Base-by-base conservation (phyloP, 2,329 filamentous ascomycete genomes). In the Teratosphaeria pseudoeucalypti region DNA sequence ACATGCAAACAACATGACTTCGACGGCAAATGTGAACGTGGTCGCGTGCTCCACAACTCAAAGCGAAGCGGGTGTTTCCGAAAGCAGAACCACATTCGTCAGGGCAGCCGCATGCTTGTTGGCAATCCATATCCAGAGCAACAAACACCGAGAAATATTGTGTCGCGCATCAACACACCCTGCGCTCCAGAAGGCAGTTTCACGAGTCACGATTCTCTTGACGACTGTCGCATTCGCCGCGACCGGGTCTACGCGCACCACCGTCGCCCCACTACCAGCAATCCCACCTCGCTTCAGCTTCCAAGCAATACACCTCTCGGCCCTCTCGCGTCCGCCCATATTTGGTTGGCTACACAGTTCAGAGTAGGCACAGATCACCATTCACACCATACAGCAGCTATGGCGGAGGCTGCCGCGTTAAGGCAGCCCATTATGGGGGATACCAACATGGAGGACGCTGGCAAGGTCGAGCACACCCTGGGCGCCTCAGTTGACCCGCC, bases 401-500 rank as follows among this genome's bases (percentile, higher is more conserved):
- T 58, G 58, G 65, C 68, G 65, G 70, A 72, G 65, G 70, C 70
- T 66, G 69, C 70, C 60, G 70, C 69, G 59, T 64, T 72, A 54
- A 69, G 64, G 65, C 60, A 62, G 63, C 68, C 62, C 34, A 60
- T 62, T 54, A 58, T 57, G 91, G 92, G 32, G 7, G 55, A 99
- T 77, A 95, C 91, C 73, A 96, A 95, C 78, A 99, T 99, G 94
- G 92, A 96, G 81, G 94, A 99, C 75, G 91, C 95, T 69, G 89
- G 88, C 72, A 89, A 92, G 78, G 86, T 88, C 66, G 85, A 88
- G 73, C 83, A 85, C 66, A 83, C 89, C 74, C 88, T 96, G 66
- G 75, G 77, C 59, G 75, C 76, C 69, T 85, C 88, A 61, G 53
- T 37, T 5, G 94, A 97, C 79, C 89, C 92, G 59, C 86, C 92